Percentiles rank a stretch among this genome's conserved stretches.
phyloP scores from a whole-genome alignment of 768 basidiomycete genomes.

The Saitozyma sp. region DNA sequence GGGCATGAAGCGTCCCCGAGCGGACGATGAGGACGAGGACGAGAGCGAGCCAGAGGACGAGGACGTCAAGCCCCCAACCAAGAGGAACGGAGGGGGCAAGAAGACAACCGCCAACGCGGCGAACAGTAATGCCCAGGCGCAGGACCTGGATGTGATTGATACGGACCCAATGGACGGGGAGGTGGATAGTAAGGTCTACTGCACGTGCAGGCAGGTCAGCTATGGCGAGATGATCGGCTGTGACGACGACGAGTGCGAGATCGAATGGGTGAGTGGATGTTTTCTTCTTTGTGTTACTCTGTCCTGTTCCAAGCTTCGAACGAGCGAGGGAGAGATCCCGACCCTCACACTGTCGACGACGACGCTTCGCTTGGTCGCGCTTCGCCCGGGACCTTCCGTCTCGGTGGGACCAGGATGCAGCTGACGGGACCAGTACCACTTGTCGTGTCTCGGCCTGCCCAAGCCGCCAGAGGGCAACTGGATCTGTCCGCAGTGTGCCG shows the following conservation, averaged over 20 bases:
- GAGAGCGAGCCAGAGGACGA: slow-evolving; percentile 10
- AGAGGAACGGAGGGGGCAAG: no score
- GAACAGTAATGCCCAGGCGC: no score
- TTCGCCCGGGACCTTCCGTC: no score
- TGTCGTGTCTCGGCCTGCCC: slow-evolving; percentile 39
- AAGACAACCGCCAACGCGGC: no score
- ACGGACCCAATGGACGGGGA: slow-evolving; percentile 18
- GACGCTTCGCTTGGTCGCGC: background rate
- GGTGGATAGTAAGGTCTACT: slow-evolving; percentile 44
- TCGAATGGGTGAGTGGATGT: slow-evolving; percentile 53
- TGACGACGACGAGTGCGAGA: slow-evolving; percentile 51
- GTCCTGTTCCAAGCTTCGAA: background rate
- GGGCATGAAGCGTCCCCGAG: slow-evolving; percentile 28
- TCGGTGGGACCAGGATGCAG: background rate
- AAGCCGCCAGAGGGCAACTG: slow-evolving; percentile 40
- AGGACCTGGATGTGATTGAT: no score
- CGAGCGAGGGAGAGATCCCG: background rate
- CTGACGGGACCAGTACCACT: slow-evolving; percentile 34
- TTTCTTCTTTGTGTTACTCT: background rate
- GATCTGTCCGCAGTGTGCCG: slow-evolving; percentile 42
- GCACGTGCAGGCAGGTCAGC: slow-evolving; percentile 46
- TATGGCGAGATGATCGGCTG: slow-evolving; percentile 55
- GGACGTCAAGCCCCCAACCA: slow-evolving; percentile 2
- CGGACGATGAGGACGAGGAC: slow-evolving; percentile 37
- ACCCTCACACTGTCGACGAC: no score